Percentiles rank a stretch among this genome's conserved stretches.
These are phyloP conservation scores for Salpingoeca rosetta DNA, from an alignment of 78 protist species.

Conservation along the genomic window DNA sequence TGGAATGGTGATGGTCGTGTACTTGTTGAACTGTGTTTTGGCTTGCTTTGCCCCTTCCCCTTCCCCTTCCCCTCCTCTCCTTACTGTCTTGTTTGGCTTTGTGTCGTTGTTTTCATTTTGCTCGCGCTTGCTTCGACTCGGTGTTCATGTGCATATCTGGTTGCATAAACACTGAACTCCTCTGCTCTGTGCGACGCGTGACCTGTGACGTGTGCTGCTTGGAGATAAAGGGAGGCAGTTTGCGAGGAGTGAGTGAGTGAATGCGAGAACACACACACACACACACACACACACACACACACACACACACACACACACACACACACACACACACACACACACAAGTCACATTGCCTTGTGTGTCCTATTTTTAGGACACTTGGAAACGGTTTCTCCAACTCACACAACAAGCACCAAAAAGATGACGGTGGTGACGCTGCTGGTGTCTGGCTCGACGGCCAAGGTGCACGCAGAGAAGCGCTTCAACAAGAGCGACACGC, in stretches of 20 bases:
- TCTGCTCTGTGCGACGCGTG: not conserved
- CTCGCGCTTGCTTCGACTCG: not conserved
- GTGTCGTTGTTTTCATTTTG: not conserved
- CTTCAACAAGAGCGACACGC: not conserved
- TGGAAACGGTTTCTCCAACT: no score
- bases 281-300: not conserved
- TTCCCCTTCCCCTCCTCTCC: not conserved
- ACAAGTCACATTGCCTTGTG: no score
- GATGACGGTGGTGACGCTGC: not conserved
- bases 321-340: no score
- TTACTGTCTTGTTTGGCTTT: not conserved
- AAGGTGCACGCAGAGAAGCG: not conserved
- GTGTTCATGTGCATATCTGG: no score
- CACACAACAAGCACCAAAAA: no score
- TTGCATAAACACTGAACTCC: no score
- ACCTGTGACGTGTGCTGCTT: not conserved
- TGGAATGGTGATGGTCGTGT: no score
- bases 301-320: no score
- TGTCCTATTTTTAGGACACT: no score
- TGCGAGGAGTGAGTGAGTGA: not conserved
- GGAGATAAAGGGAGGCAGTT: not conserved
- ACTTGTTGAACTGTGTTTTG: not conserved
- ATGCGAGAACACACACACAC: not conserved
- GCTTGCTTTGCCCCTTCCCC: not conserved
- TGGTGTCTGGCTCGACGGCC: not conserved